These are phyloP conservation scores for Cercospora berteroae DNA, from an alignment of 2,329 filamentous ascomycete genomes.

Conservation along the genomic window DNA sequence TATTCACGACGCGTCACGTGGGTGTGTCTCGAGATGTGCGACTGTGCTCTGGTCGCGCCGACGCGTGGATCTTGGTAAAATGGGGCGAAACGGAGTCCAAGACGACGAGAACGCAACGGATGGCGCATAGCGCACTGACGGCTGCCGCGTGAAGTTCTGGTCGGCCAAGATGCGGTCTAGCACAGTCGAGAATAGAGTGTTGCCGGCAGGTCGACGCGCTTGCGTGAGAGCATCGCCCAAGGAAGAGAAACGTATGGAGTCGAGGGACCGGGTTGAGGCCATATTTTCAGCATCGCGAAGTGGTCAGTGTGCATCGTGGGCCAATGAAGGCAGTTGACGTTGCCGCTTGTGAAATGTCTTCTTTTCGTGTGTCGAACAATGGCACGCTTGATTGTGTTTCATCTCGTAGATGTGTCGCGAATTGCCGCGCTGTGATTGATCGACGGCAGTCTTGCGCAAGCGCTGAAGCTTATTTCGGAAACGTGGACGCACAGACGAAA, in stretches of 20 bases:
- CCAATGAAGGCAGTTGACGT: conserved; percentile 20
- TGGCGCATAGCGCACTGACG: conserved; percentile 22
- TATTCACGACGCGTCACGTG: conserved; percentile 7
- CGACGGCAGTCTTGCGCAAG: background rate
- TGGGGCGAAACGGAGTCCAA: conserved; percentile 17
- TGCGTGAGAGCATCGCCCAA: conserved; percentile 20
- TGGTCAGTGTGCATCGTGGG: conserved; percentile 5
- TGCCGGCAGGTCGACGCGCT: conserved; percentile 22
- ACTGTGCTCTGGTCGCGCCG: conserved; percentile 13
- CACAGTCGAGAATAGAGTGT: conserved; percentile 22
- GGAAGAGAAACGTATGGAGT: conserved; percentile 18
- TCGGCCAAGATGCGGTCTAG: conserved; percentile 11
- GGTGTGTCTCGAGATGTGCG: conserved; percentile 11
- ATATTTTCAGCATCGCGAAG: background rate
- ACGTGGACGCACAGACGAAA: conserved; percentile 5
- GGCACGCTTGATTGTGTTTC: conserved; percentile 5
- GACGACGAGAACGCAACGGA: background rate
- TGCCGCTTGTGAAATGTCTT: conserved; percentile 22
- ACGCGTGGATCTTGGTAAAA: conserved; percentile 16
- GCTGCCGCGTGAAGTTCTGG: conserved; percentile 6
- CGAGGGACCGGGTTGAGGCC: conserved; percentile 10
- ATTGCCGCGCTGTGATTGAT: background rate
- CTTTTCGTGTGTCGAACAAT: conserved; percentile 23
- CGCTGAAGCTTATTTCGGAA: background rate
- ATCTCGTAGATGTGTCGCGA: background rate